Conservation (phyloP, 352 stramenopile genomes). For the Thalassiosira livingstoniorum region DNA sequence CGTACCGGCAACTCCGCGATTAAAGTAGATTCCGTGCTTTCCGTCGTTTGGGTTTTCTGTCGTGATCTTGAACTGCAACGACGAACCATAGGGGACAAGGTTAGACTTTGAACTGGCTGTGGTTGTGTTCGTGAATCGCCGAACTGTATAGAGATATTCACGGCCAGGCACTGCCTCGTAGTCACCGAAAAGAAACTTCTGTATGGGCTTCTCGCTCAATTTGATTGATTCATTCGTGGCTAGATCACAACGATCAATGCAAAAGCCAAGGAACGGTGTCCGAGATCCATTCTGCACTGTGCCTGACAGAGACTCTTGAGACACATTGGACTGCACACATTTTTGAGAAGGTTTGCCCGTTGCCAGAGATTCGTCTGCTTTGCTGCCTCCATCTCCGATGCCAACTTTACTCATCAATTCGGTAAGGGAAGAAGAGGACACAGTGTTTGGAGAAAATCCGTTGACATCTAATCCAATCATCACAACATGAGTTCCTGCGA, state of each 20-base stretch:
- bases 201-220: conserved; percentile 51
- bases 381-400: too few species aligned
- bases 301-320: too few species aligned
- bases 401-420: too few species aligned
- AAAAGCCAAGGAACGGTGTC: conserved; percentile 46
- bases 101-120: conserved; percentile 14
- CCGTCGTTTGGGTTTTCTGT: conserved; percentile 47
- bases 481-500: conserved; percentile 44
- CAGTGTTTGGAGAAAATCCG: conserved; percentile 9
- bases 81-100: conserved; percentile 25
- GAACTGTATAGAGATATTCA: conserved; percentile 38
- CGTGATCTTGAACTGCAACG: conserved; percentile 29
- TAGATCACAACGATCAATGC: conserved; percentile 38
- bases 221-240: conserved; percentile 23
- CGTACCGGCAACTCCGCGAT: conserved; percentile 48
- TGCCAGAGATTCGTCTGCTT: too few species aligned
- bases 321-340: too few species aligned
- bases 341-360: too few species aligned
- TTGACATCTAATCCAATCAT: conserved; percentile 53
- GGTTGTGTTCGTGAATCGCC: conserved; percentile 26
- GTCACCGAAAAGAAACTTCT: conserved; percentile 55
- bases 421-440: too few species aligned
- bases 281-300: conserved; percentile 5
- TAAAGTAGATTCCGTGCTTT: conserved; percentile 54
- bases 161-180: conserved; percentile 25